Evolutionary conservation across 768 basidiomycete species (phyloP), one percentile per base, ranked within the genome.

Genomic region (Russula compacta): DNA sequence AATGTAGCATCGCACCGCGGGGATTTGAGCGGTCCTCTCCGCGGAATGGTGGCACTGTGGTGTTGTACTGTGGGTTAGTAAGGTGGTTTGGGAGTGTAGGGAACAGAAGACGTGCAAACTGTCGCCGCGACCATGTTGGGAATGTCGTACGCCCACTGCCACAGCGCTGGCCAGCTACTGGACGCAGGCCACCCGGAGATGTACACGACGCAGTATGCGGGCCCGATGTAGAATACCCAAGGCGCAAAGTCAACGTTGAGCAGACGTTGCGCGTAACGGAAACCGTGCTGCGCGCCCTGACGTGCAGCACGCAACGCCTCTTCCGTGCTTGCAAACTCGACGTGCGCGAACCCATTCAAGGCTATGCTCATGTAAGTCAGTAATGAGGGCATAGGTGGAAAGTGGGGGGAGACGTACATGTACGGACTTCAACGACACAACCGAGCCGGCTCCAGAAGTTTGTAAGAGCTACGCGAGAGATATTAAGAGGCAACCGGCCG

Each of bases 361-460:
- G 55, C 60, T 61, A 19, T 6, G 9, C 15, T 10, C 14, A 6
- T 21, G 32, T 49, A 6, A 43, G 33, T 21, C 0, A 36, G 11
- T 10, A 12, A n/a, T n/a, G 19, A 38, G n/a, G 35, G 8, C 24
- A 44, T 38, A 19, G 21, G 21, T 3, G 19, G n/a, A 8, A 17
- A 12, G 8, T 19, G 33, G 6, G n/a, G 10, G 3, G 9, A 4
- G 32, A 21, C 63, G 60, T 40, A 64, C 63, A 24, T 35, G 24
- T 2, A 24, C 63, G 63, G 38, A 64, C 60, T 33, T 57, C 63
- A 17, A 62, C 63, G 17, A 64, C 54, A 10, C 54, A 56, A 7
- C 60, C 63, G 8, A 64, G 59, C 14, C 63, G 53, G 55, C 54
- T 62, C 60, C 59, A 61, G n/a, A 61, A 64, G 10, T 49, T 46